Percentiles rank a stretch among this genome's conserved stretches.
phyloP scores from a whole-genome alignment of 2,329 filamentous ascomycete species.

The Apiospora koreana region DNA sequence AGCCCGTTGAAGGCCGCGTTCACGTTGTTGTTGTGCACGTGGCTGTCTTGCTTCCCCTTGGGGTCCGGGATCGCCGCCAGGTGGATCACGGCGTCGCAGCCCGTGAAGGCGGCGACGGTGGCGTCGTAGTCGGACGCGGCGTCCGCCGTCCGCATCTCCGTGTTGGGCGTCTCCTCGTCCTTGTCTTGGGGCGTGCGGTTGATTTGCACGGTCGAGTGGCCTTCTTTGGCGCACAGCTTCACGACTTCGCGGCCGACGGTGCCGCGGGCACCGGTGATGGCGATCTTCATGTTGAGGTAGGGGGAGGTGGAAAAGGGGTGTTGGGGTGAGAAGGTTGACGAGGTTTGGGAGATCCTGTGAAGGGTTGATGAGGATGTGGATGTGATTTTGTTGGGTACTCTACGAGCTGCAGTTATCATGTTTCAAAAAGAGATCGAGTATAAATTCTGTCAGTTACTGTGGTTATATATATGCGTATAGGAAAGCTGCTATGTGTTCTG shows the following conservation, averaged over 20 bases:
- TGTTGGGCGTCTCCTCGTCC: slow-evolving; percentile 30
- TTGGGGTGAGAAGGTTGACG: neutral
- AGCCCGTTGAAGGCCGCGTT: slow-evolving; percentile 40
- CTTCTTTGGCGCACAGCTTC: slow-evolving; percentile 31
- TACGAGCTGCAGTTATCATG: neutral
- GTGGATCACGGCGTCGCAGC: slow-evolving; percentile 39
- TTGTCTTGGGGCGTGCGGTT: slow-evolving; percentile 32
- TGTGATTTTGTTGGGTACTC: neutral
- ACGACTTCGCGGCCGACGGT: slow-evolving; percentile 32
- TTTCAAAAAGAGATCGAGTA: neutral
- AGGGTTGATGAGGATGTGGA: neutral
- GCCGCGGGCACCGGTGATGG: slow-evolving; percentile 40
- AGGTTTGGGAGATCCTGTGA: neutral
- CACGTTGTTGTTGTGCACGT: slow-evolving; percentile 39
- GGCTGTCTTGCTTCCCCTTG: slow-evolving; percentile 30
- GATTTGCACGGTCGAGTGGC: slow-evolving; percentile 35
- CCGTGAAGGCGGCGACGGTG: slow-evolving; percentile 31
- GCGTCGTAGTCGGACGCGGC: slow-evolving; percentile 33
- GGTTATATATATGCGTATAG: neutral
- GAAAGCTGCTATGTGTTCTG: neutral
- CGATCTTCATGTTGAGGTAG: slow-evolving; percentile 36
- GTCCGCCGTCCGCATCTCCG: slow-evolving; percentile 35
- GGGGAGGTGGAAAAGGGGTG: neutral
- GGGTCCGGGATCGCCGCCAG: slow-evolving; percentile 39
- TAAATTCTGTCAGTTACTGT: neutral